Evolutionary conservation across 2,329 filamentous ascomycete species (phyloP).

Genomic region (Pochonia chlamydosporia): DNA sequence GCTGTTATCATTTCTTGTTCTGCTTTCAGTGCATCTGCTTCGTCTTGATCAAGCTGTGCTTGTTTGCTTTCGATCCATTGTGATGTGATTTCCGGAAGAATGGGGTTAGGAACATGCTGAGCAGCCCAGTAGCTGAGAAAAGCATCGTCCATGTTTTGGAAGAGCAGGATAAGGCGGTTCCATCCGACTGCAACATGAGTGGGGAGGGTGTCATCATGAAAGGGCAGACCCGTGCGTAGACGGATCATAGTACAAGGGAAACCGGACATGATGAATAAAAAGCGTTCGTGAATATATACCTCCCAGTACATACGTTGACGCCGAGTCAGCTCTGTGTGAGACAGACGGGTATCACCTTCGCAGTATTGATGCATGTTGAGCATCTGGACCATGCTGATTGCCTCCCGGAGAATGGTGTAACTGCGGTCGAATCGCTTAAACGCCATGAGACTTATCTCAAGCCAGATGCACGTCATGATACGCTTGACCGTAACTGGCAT

Average conservation of each 20-base stretch:
- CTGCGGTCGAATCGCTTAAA: slow-evolving; percentile 40
- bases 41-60: slow-evolving; percentile 31
- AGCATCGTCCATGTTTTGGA: slow-evolving; percentile 30
- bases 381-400: slow-evolving; percentile 37
- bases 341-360: slow-evolving; percentile 11
- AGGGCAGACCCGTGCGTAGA: slow-evolving; percentile 23
- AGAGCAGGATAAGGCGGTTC: slow-evolving; percentile 30
- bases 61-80: slow-evolving; percentile 36
- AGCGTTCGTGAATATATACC: slow-evolving; percentile 30
- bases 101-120: slow-evolving; percentile 17
- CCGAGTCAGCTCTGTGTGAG: slow-evolving; percentile 12
- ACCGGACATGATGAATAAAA: slow-evolving; percentile 45
- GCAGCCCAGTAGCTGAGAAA: slow-evolving; percentile 32
- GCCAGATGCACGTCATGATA: slow-evolving; percentile 43
- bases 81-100: slow-evolving; percentile 22
- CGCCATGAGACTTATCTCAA: slow-evolving; percentile 45
- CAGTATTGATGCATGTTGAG: slow-evolving; percentile 36
- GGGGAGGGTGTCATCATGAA: slow-evolving; percentile 26
- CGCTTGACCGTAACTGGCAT: slow-evolving; percentile 34
- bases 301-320: slow-evolving; percentile 19
- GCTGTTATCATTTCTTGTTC: slow-evolving; percentile 18
- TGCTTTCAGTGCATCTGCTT: slow-evolving; percentile 23
- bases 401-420: slow-evolving; percentile 43
- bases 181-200: slow-evolving; percentile 30
- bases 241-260: slow-evolving; percentile 30